phyloP scores from a whole-genome alignment of 345 rosid genomes.

The Nasturtium officinale region DNA sequence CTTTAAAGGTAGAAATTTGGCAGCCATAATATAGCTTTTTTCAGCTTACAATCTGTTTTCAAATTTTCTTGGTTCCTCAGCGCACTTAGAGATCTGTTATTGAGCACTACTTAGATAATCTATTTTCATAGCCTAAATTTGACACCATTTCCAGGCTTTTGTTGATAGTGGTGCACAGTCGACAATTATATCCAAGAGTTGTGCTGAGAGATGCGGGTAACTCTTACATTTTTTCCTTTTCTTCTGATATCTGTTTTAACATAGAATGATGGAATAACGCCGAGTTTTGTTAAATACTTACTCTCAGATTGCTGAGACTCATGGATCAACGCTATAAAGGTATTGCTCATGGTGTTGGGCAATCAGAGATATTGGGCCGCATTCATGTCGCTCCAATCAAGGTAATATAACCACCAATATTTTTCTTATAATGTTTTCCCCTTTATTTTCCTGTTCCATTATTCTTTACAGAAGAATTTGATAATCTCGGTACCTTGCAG shows the following conservation, averaged over 20 bases:
- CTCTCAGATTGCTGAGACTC: constrained; percentile 82
- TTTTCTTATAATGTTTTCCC: not conserved
- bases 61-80: not conserved
- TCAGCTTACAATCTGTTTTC: constrained; percentile 8
- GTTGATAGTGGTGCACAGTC: constrained; percentile 99
- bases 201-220: constrained; percentile 97
- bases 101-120: not conserved
- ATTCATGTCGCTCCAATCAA: constrained; percentile 98
- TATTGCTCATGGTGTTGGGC: constrained; percentile 99
- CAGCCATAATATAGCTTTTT: constrained; percentile 8
- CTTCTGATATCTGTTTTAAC: constrained; percentile 14
- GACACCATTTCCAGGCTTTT: constrained; percentile 67
- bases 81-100: not conserved
- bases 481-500: constrained; percentile 42
- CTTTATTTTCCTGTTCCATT: constrained; percentile 6
- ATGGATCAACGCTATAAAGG: constrained; percentile 90
- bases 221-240: constrained; percentile 20
- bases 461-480: not conserved
- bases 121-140: constrained; percentile 9
- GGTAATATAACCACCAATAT: constrained; percentile 42
- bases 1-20: constrained; percentile 73
- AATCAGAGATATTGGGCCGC: constrained; percentile 93
- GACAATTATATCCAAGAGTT: constrained; percentile 94
- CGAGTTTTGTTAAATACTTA: constrained; percentile 5
- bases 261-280: not conserved